Base-by-base conservation (phyloP, 805 yeast species). In the Ogataea henricii region DNA sequence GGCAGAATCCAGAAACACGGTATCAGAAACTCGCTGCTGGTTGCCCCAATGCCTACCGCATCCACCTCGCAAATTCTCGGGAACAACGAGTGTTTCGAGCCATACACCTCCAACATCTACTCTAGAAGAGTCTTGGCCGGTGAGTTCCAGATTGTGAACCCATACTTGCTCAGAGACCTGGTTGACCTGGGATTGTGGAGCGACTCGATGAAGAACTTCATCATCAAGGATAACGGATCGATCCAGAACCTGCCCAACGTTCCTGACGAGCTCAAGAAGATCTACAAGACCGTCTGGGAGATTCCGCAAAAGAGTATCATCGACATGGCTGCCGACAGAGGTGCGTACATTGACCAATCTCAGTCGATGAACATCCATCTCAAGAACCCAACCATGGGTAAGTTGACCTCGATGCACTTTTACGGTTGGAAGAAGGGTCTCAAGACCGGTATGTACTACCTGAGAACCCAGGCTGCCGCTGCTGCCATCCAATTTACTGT, bases 341-440 rank as follows among this genome's bases (percentile, higher is more conserved):
- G 89, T 50, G 85, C 89, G 18, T 87, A 76, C 69, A 83, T 87
- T 65, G 92, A 86, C 68, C 99, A 94, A 73, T 89, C 96, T 35
- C 98, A 92, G 73, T 86, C 95, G 29, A 74, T 94, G 77, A 94
- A 92, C 70, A 86, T 94, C 60, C 94, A 90, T 72, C 81, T 94
- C 64, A 85, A 81, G 71, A 85, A 84, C 54, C 98, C 98, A 57
- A 92, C 98, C 8, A 89, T 92, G 96, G 96, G 97, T 67, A 94
- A 94, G 70, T 80, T 94, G 65, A 94, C 99, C 7, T 82, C 92
- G 51, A 94, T 94, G 97, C 99, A 94, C 70, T 94, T 94, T 77
- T 92, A 94, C 66, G 99, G 98, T 49, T 94, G 99, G 99, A 89
- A 89, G 78, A 89, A 87, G 76, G 99, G 99, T 53, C 81, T 94